These are phyloP conservation scores for Wallacemonas sp. DNA, from an alignment of 208 protist species.

Conservation along the genomic window DNA sequence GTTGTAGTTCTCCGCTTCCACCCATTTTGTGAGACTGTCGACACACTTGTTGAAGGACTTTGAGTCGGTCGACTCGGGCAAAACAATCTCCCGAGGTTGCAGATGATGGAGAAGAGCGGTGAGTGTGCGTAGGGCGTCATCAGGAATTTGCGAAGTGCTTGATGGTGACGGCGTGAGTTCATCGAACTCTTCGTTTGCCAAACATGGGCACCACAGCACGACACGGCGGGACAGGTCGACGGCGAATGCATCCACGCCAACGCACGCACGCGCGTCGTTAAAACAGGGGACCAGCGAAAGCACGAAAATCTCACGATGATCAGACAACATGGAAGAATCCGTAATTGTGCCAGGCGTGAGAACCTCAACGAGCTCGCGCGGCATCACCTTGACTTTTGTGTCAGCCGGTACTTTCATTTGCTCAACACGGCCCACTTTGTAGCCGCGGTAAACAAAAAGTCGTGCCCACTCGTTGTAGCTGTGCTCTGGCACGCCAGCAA, in stretches of 20 bases:
- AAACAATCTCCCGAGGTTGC: conserved; percentile 75
- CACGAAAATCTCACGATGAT: conserved; percentile 69
- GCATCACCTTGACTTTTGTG: conserved; percentile 66
- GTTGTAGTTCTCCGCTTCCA: conserved; percentile 56
- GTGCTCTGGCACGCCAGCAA: conserved; percentile 93
- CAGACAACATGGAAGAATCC: conserved; percentile 81
- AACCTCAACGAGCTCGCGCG: conserved; percentile 86
- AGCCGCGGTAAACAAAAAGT: conserved; percentile 92
- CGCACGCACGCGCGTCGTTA: neutral
- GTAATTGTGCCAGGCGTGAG: conserved; percentile 92
- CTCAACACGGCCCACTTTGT: conserved; percentile 94
- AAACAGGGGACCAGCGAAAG: conserved; percentile 47
- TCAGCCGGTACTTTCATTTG: conserved; percentile 80
- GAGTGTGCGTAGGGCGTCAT: conserved; percentile 32
- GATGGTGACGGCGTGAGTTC: neutral
- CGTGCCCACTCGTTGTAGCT: conserved; percentile 90
- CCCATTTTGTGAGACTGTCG: conserved; percentile 44
- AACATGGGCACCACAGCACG: conserved; percentile 65
- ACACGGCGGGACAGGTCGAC: conserved; percentile 82
- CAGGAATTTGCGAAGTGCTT: conserved; percentile 1
- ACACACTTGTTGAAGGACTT: conserved; percentile 19
- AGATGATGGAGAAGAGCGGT: conserved; percentile 75
- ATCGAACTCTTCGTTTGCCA: neutral
- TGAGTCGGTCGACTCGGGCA: conserved; percentile 29
- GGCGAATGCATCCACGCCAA: conserved; percentile 68